A percentile compares a stretch with the other conserved stretches of the same genome.
phyloP scores from a whole-genome alignment of 2,329 filamentous ascomycete genomes.

The Aspergillus ochraceoroseus region DNA sequence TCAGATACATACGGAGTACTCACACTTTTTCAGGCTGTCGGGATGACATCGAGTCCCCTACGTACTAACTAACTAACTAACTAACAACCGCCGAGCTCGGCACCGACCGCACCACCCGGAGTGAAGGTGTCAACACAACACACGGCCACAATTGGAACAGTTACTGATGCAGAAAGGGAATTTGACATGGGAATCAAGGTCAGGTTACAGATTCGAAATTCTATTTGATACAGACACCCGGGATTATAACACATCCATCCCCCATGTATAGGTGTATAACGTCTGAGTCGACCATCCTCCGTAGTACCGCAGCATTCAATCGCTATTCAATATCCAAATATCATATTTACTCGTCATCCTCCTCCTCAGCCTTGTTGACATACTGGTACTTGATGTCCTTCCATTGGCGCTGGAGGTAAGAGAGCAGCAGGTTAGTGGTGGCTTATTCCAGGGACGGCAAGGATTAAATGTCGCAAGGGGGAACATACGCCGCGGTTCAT shows the following conservation, averaged over 20 bases:
- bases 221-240: slow-evolving; percentile 26
- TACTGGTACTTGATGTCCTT: slow-evolving; percentile 97
- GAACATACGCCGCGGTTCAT: slow-evolving; percentile 83
- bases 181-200: slow-evolving; percentile 2
- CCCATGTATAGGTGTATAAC: slow-evolving; percentile 15
- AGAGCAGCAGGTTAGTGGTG: slow-evolving; percentile 16
- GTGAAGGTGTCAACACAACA: background rate
- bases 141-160: background rate
- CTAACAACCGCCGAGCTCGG: slow-evolving; percentile 15
- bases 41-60: slow-evolving; percentile 11
- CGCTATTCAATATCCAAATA: slow-evolving; percentile 14
- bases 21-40: background rate
- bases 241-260: slow-evolving; percentile 15
- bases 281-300: slow-evolving; percentile 9
- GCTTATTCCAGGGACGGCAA: background rate
- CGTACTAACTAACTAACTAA: no score
- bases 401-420: slow-evolving; percentile 78
- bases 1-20: no score
- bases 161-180: background rate
- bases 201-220: slow-evolving; percentile 15
- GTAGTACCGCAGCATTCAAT: slow-evolving; percentile 16
- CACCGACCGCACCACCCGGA: slow-evolving; percentile 8
- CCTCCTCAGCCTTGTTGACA: slow-evolving; percentile 62
- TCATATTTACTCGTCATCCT: slow-evolving; percentile 48
- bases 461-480: background rate